These are phyloP conservation scores for Olyra latifolia DNA, from an alignment of 176 grass and related monocot species.

Conservation along the genomic window DNA sequence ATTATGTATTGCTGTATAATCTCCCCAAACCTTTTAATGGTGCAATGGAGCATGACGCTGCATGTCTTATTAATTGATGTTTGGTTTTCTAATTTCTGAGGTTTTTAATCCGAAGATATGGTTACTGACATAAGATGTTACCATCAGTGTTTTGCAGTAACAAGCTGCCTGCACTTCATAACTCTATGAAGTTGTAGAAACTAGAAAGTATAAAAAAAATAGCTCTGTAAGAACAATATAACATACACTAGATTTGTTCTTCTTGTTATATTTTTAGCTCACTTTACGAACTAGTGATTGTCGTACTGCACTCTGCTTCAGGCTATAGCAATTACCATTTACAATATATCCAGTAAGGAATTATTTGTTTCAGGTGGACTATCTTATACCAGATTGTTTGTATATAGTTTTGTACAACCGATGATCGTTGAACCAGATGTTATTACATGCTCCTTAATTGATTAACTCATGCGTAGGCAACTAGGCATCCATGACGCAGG, in stretches of 20 bases:
- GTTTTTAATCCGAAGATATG: neutral
- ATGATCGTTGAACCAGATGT: neutral
- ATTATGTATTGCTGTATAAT: neutral
- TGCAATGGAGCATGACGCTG: neutral
- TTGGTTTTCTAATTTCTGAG: neutral
- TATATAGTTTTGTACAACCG: neutral
- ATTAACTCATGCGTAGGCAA: neutral
- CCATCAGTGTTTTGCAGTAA: neutral
- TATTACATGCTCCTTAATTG: neutral
- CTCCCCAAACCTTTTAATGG: neutral
- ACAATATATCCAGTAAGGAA: neutral
- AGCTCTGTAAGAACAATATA: neutral
- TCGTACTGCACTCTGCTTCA: neutral
- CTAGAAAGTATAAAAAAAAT: neutral
- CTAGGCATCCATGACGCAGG: no score
- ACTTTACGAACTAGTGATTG: neutral
- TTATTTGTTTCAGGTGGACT: neutral
- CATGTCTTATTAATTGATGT: neutral
- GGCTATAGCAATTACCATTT: neutral
- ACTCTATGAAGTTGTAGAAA: neutral
- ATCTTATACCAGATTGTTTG: neutral
- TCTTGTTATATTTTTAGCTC: conserved; percentile 15
- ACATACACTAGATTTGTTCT: neutral
- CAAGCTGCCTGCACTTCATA: neutral
- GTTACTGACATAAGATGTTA: neutral